Conservation (phyloP, 2,329 filamentous ascomycete genomes). For the Xylariaceae sp. region DNA sequence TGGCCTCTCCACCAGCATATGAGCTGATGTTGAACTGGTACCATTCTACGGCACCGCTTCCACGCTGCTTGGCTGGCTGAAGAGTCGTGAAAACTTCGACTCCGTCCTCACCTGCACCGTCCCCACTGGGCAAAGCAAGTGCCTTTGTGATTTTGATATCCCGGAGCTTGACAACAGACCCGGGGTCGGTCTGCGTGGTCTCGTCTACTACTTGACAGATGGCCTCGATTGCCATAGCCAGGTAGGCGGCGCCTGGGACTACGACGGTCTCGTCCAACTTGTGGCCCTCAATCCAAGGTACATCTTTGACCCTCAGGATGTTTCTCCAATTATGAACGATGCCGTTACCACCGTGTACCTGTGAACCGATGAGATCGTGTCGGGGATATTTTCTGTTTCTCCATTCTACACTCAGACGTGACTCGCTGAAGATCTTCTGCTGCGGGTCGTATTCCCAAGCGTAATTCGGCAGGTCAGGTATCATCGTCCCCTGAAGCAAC, state of each 20-base stretch:
- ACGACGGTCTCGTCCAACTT: constrained; percentile 18
- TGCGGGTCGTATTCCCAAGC: constrained; percentile 25
- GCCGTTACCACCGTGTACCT: constrained; percentile 12
- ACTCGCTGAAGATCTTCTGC: constrained; percentile 23
- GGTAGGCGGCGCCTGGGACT: constrained; percentile 20
- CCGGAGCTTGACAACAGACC: constrained; percentile 19
- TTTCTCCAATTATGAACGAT: constrained; percentile 23
- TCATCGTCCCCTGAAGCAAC: constrained; percentile 16
- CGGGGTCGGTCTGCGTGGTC: constrained; percentile 13
- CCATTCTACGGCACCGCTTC: constrained; percentile 5
- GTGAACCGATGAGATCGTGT: constrained; percentile 27
- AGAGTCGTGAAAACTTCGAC: constrained; percentile 28
- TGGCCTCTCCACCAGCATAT: constrained; percentile 12
- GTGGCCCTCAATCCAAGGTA: constrained; percentile 21
- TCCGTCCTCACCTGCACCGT: constrained; percentile 27
- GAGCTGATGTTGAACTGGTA: constrained; percentile 20
- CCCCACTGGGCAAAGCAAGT: constrained; percentile 27
- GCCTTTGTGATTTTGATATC: constrained; percentile 31
- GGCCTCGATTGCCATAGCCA: constrained; percentile 20
- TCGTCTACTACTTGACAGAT: constrained; percentile 17
- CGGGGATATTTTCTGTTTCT: constrained; percentile 21
- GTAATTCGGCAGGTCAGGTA: constrained; percentile 27
- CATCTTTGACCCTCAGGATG: constrained; percentile 15
- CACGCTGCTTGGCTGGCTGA: constrained; percentile 18
- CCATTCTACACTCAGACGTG: constrained; percentile 25